These are phyloP conservation scores for Babesia bigemina DNA, from an alignment of 169 alveolate species.

Conservation along the genomic window DNA sequence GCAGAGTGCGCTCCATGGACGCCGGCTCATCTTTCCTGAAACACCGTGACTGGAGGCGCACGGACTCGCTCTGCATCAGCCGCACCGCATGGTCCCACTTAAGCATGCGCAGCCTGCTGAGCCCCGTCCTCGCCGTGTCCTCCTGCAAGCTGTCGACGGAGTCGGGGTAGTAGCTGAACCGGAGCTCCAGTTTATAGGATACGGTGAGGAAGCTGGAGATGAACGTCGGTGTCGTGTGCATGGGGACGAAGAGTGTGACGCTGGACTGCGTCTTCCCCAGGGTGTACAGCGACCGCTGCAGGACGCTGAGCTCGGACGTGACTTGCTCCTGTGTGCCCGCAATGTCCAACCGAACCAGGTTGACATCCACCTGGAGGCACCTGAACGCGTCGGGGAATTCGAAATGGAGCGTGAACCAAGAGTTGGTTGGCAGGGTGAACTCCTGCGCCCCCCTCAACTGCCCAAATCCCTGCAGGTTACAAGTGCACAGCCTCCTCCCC, in stretches of 20 bases:
- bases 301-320: conserved; percentile 7
- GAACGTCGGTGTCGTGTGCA: conserved; percentile 47
- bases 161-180: conserved; percentile 40
- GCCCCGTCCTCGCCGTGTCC: conserved; percentile 16
- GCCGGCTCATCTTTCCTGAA: conserved; percentile 14
- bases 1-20: conserved; percentile 1
- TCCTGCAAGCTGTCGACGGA: neutral
- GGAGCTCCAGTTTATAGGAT: conserved; percentile 43
- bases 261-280: conserved; percentile 49
- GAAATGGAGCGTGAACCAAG: conserved; percentile 56
- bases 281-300: conserved; percentile 38
- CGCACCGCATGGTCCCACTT: conserved; percentile 48
- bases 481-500: conserved; percentile 48
- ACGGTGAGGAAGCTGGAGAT: conserved; percentile 23
- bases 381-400: conserved; percentile 40
- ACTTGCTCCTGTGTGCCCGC: neutral
- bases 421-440: conserved; percentile 34
- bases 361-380: conserved; percentile 47
- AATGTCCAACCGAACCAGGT: conserved; percentile 25
- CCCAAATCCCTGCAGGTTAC: conserved; percentile 43
- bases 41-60: conserved; percentile 30
- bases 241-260: conserved; percentile 31
- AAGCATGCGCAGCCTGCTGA: conserved; percentile 36
- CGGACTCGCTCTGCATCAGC: conserved; percentile 35
- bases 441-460: conserved; percentile 11